Percentiles rank a stretch among this genome's conserved stretches.
Conservation (phyloP, 345 rosid genomes). For the Bruguiera gymnorhiza region DNA sequence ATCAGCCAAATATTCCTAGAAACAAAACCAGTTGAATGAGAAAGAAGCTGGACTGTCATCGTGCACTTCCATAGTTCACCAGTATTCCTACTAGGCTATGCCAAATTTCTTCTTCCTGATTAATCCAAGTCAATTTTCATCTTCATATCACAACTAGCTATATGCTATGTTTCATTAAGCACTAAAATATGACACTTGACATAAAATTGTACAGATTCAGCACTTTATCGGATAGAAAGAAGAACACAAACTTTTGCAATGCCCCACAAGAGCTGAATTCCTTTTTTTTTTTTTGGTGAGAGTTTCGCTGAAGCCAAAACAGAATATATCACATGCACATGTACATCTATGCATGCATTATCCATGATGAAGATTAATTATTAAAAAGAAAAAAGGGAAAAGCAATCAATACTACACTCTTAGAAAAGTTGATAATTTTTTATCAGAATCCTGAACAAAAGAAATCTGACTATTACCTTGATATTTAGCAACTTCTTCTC, state of each 20-base stretch:
- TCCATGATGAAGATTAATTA: not conserved
- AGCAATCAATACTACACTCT: not conserved
- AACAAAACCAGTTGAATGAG: no score
- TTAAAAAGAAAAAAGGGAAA: no score
- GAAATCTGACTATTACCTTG: slow-evolving; percentile 51
- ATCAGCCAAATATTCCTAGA: no score
- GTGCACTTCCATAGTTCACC: no score
- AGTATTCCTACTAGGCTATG: no score
- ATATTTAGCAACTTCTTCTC: slow-evolving; percentile 83
- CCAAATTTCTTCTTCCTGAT: no score
- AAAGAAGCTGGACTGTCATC: no score
- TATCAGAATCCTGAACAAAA: not conserved
- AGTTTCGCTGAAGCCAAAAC: not conserved
- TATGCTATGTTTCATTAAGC: no score
- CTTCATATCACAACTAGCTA: no score
- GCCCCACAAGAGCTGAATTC: not conserved
- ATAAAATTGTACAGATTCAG: no score
- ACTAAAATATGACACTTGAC: no score
- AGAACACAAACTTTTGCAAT: not conserved
- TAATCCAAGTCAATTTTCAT: no score
- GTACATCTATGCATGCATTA: not conserved
- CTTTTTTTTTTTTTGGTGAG: not conserved
- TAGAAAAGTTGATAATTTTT: not conserved
- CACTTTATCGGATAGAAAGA: not conserved
- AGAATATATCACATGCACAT: not conserved